These are phyloP conservation scores for Gentiana dahurica DNA, from an alignment of 257 asterid species.

Conservation along the genomic window DNA sequence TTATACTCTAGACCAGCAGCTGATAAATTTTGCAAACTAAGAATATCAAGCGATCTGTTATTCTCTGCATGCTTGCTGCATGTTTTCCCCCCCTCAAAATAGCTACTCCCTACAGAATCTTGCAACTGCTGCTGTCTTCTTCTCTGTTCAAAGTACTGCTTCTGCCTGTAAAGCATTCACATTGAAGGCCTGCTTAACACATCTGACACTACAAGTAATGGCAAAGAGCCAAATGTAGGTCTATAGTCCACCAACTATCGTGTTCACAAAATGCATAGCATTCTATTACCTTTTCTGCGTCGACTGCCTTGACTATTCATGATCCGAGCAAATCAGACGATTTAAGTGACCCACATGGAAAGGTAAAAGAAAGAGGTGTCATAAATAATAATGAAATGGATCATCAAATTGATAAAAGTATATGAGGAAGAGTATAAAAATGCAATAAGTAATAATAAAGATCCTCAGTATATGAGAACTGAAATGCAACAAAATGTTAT, in stretches of 20 bases:
- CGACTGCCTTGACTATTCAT: slow-evolving; percentile 62
- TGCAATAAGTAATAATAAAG: no score
- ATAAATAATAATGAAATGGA: no score
- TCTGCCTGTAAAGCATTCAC: slow-evolving; percentile 45
- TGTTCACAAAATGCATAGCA: slow-evolving; percentile 5
- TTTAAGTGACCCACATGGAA: background rate
- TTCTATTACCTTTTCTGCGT: slow-evolving; percentile 57
- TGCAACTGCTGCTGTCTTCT: slow-evolving; percentile 48
- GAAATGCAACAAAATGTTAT: no score
- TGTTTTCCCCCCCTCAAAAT: slow-evolving; percentile 32
- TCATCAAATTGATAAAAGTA: no score
- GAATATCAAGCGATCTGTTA: slow-evolving; percentile 67
- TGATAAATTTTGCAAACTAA: slow-evolving; percentile 63
- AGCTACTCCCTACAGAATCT: slow-evolving; percentile 25
- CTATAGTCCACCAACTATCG: background rate
- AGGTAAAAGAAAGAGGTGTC: background rate
- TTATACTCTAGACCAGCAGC: slow-evolving; percentile 27
- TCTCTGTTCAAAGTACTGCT: slow-evolving; percentile 83
- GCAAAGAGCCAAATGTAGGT: background rate
- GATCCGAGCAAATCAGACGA: slow-evolving; percentile 23
- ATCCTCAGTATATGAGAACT: no score
- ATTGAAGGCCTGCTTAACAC: background rate
- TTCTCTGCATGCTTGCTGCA: slow-evolving; percentile 27
- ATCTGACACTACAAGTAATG: background rate
- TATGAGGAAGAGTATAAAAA: no score